Base-by-base conservation (phyloP, 169 alveolate species). In the Plasmodium vinckei region DNA sequence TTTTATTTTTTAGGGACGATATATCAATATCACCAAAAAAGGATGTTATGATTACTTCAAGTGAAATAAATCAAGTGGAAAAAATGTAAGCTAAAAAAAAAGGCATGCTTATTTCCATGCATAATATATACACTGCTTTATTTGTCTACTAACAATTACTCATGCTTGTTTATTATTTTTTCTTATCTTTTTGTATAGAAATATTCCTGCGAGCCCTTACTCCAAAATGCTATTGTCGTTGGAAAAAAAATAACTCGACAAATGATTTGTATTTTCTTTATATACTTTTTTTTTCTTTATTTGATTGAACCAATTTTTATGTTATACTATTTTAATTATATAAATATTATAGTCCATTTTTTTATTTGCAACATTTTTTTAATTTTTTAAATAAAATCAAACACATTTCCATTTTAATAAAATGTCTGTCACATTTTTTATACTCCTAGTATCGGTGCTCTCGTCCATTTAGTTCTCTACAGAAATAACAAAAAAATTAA, bases 31-130 rank as follows among this genome's bases (percentile, higher is more conserved):
- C 72, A 42, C 90, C 90, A 46, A 82, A 82, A 61, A 39, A 61
- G 68, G 90, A 82, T 54, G 46, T 82, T 53, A 65, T 82, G 84
- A 54, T 82, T n/a, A 82, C 90, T 7, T 57, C 86, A 9, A 82
- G 90, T 17, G 90, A 82, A 68, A 82, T 82, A 27, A 73, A 82
- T 51, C 90, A 82, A 68, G 64, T 82, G 19, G 73, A 82, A 82
- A 82, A 82, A 82, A 82, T 82, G 90, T 82, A 82, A 59, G 90
- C 47, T 17, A 33, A 33, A 33, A 33, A 33, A 33, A 33, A 33
- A 33, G 42, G 42, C 42, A 33, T 33, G 42, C 5, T 5, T 3
- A 33, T 33, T 33, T 33, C 0, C 9, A 15, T 51, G 19, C 23
- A 51, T 9, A 51, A 51, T 51, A 51, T 51, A 12, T 51, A 51